Evolutionary conservation across 768 basidiomycete genomes (phyloP).

Genomic region (Suillus alpinus): DNA sequence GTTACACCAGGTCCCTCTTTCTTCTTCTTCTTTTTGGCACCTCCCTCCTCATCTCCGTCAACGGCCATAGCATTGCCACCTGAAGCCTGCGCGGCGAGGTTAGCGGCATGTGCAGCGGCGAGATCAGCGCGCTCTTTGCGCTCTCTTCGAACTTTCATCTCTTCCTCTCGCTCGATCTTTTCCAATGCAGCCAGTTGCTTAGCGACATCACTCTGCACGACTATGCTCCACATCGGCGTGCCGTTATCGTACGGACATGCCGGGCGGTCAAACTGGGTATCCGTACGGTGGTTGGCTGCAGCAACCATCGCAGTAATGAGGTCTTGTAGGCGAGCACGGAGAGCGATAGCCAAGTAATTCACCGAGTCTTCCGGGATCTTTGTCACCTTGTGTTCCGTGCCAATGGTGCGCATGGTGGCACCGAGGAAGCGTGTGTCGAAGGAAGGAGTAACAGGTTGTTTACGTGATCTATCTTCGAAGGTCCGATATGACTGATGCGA

Average conservation of each 20-base stretch:
- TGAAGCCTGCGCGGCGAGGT: conserved; percentile 55
- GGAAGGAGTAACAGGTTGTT: conserved; percentile 66
- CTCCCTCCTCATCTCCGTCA: conserved; percentile 51
- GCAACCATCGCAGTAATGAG: conserved; percentile 65
- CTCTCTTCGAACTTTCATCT: conserved; percentile 69
- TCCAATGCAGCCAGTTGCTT: conserved; percentile 79
- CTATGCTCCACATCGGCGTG: conserved; percentile 79
- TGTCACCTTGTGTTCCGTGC: conserved; percentile 64
- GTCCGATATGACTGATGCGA: conserved; percentile 60
- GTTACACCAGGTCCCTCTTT: conserved; percentile 83
- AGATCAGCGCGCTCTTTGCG: conserved; percentile 75
- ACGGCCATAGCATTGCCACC: conserved; percentile 30
- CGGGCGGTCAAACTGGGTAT: conserved; percentile 65
- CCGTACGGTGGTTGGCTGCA: conserved; percentile 66
- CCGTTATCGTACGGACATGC: conserved; percentile 65
- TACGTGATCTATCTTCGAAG: conserved; percentile 76
- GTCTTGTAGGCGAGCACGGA: conserved; percentile 71
- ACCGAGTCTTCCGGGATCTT: conserved; percentile 68
- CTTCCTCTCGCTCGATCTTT: conserved; percentile 80
- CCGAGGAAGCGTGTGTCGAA: conserved; percentile 69
- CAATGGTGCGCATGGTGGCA: conserved; percentile 65
- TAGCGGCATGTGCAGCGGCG: conserved; percentile 67
- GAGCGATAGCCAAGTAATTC: conserved; percentile 76
- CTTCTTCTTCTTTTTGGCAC: conserved; percentile 78
- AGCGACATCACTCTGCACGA: conserved; percentile 73